These are phyloP conservation scores for Coemansia sp. DNA, from an alignment of 192 early-diverging fungal species.

Conservation along the genomic window DNA sequence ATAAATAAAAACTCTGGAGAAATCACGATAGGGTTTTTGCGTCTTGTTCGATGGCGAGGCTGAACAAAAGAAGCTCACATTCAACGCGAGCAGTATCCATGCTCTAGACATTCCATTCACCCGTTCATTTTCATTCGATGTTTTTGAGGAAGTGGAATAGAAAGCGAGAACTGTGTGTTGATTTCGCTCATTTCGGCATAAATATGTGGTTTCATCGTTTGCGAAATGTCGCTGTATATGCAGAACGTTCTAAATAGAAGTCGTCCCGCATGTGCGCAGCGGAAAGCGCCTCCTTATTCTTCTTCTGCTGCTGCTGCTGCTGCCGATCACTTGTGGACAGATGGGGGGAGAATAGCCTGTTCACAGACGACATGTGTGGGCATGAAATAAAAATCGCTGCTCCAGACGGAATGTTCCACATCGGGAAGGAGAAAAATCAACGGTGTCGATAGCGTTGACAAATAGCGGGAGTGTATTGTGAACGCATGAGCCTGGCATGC, in stretches of 20 bases:
- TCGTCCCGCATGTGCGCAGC: neutral
- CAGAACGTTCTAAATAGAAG: neutral
- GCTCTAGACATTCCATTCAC: neutral
- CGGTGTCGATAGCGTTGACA: neutral
- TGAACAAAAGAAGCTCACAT: too few relatives aligned
- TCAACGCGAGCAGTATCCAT: too few relatives aligned
- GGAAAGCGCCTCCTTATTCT: neutral
- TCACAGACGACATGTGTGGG: neutral
- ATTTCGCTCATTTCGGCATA: neutral
- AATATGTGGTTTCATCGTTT: neutral
- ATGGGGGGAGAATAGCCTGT: neutral
- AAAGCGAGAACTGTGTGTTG: neutral
- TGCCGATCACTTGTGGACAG: neutral
- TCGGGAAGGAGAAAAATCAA: neutral
- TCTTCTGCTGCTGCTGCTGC: neutral
- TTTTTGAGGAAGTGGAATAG: neutral
- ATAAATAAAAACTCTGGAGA: too few relatives aligned
- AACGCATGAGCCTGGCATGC: neutral
- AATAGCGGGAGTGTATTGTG: neutral
- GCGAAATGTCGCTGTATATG: neutral
- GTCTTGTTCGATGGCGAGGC: too few relatives aligned
- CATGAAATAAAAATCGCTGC: neutral
- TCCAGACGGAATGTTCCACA: conserved; percentile 9
- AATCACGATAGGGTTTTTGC: too few relatives aligned
- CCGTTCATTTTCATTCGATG: neutral